These are phyloP conservation scores for Ophiostoma perfectum DNA, from an alignment of 2,329 filamentous ascomycete species.

Conservation along the genomic window DNA sequence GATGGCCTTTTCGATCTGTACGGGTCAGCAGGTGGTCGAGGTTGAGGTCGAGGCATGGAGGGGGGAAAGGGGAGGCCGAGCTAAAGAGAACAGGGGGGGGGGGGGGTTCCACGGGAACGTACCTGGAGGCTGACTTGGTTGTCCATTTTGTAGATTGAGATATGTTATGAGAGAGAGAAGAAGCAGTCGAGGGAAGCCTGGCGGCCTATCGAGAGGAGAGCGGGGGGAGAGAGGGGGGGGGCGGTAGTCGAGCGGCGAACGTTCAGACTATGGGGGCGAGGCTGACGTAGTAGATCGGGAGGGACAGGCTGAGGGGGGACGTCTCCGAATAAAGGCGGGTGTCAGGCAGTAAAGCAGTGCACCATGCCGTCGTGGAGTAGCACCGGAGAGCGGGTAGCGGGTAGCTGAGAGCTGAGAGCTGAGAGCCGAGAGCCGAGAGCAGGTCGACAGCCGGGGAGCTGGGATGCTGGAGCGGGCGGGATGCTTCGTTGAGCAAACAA, in stretches of 20 bases:
- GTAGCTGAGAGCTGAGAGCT: not conserved
- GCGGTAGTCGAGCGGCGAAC: slow-evolving; percentile 13
- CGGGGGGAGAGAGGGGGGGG: not conserved
- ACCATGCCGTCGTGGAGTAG: slow-evolving; percentile 11
- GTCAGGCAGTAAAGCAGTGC: slow-evolving; percentile 12
- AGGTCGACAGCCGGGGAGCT: not conserved
- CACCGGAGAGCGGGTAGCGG: not conserved
- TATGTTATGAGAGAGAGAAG: not conserved
- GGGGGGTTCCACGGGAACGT: not conserved
- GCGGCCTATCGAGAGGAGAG: slow-evolving; percentile 12
- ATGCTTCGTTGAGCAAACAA: too few relatives aligned
- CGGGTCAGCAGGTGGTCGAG: not conserved
- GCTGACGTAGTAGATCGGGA: not conserved
- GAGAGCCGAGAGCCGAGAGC: not conserved
- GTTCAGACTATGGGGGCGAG: not conserved
- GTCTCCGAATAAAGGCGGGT: not conserved
- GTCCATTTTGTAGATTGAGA: slow-evolving; percentile 13
- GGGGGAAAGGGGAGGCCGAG: not conserved
- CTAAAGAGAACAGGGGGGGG: not conserved
- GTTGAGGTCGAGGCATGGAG: not conserved
- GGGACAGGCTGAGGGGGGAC: slow-evolving; percentile 1
- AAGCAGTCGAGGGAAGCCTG: slow-evolving; percentile 14
- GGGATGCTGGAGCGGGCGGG: not conserved
- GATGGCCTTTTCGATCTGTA: slow-evolving; percentile 87
- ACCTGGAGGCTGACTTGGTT: slow-evolving; percentile 22